Evolutionary conservation across 331 rosid species (phyloP).

Genomic region (Pyracantha coccinea): DNA sequence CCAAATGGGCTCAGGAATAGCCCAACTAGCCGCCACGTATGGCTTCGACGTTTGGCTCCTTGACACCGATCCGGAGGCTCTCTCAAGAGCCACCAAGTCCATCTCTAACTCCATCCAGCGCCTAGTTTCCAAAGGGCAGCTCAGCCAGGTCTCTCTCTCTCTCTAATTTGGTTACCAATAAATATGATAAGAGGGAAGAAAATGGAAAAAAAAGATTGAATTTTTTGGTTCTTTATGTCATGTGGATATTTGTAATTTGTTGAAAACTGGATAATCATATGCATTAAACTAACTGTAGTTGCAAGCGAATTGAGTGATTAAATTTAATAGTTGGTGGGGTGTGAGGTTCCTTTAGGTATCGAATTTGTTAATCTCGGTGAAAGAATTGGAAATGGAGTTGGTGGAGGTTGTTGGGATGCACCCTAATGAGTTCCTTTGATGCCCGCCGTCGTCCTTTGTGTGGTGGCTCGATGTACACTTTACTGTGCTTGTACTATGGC

Average conservation of each 20-base stretch:
- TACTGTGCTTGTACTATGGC: background rate
- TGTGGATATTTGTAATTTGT: background rate
- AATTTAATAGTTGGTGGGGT: background rate
- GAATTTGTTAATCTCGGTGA: background rate
- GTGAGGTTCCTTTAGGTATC: background rate
- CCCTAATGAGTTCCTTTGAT: background rate
- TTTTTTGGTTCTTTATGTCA: background rate
- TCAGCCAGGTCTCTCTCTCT: conserved; percentile 21
- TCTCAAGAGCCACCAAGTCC: conserved; percentile 41
- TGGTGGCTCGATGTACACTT: background rate
- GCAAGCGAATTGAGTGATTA: background rate
- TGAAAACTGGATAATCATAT: background rate
- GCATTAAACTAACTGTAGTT: background rate
- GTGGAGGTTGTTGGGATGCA: background rate
- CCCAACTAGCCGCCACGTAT: conserved; percentile 69
- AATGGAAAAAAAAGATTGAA: background rate
- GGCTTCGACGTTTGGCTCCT: conserved; percentile 51
- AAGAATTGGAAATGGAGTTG: background rate
- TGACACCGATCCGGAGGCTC: conserved; percentile 50
- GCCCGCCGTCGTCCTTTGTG: background rate
- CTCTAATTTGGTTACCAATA: background rate
- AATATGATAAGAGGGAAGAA: background rate
- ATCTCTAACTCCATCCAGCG: conserved; percentile 54
- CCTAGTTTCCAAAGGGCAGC: conserved; percentile 35
- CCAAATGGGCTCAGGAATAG: conserved; percentile 87